Evolutionary conservation across 345 rosid species (phyloP).

Genomic region (Eucalyptus sp.): DNA sequence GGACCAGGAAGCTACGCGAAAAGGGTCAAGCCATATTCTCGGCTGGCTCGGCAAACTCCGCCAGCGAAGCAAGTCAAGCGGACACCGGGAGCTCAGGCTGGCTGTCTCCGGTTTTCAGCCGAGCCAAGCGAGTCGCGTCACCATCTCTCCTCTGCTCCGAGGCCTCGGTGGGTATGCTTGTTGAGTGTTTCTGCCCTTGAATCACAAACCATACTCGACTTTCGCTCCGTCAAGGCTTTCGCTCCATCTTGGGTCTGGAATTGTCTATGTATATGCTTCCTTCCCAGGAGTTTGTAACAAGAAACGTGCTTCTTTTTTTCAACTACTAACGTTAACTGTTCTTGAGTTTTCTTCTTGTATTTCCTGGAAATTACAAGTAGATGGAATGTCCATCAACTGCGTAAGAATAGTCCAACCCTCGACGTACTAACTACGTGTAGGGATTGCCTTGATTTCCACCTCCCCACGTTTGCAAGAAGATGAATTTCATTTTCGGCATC

Average conservation of each 20-base stretch:
- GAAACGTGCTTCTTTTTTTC: neutral
- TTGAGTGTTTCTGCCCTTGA: constrained; percentile 4
- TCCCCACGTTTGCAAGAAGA: neutral
- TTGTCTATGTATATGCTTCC: neutral
- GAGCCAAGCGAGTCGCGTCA: neutral
- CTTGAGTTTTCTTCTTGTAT: neutral
- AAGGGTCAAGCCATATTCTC: constrained; percentile 14
- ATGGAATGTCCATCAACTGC: neutral
- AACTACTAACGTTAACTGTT: neutral
- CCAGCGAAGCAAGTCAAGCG: neutral
- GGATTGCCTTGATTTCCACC: neutral
- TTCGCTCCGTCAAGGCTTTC: neutral
- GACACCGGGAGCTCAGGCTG: neutral
- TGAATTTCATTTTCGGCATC: neutral
- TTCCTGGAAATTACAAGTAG: neutral
- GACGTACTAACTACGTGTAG: neutral
- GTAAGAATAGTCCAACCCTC: neutral
- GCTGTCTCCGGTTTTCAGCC: constrained; percentile 2
- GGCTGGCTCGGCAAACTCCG: neutral
- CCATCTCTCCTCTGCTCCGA: neutral
- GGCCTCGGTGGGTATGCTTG: constrained; percentile 1
- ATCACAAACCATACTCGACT: neutral
- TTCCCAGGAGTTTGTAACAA: neutral
- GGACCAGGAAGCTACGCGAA: constrained; percentile 27
- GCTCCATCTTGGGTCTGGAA: neutral